Base-by-base conservation (phyloP, 495 filamentous ascomycete genomes). In the Glutinoglossum americanum region DNA sequence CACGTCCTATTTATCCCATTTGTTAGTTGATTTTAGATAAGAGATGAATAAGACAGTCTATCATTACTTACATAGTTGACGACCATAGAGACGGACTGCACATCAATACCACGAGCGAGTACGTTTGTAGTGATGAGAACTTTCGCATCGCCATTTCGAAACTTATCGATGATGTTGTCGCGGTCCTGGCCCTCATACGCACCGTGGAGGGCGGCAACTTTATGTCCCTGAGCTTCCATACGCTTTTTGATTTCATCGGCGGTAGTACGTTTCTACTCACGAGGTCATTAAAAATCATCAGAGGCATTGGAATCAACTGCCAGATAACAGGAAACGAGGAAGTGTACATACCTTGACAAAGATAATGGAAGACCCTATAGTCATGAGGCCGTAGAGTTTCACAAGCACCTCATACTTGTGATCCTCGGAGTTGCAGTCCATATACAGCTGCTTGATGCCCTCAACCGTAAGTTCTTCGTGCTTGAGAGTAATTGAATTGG, bases 121-220 rank as follows among this genome's bases (percentile, higher is more conserved):
- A 99, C 90, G 65, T 99, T 97, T 62, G 93, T 99, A 0, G 93
- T 90, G 65, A 97, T 96, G 58, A 99, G 81, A n/a, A 99, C 92
- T 74, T 97, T 99, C 55, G 87, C 84, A 27, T 79, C 73, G 54
- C 89, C 89, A 23, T 67, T 75, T 59, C 92, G 83, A 81, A 97
- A 99, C 13, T 82, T 71, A 63, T 94, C 85, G 60, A 99, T 84
- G 60, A 97, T 78, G 0, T 71, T 66, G 64, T 99, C 93, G 67
- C 93, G 85, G 61, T 88, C 79, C 7, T 70, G 71, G 19, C 87
- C 90, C 61, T 95, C 85, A 55, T 88, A 80, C 53, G 80, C 89
- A 67, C 87, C 87, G 57, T 87, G 90, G 62, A 99, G 73, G 30
- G 82, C 85, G 5, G 85, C 86, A 19, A 97, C 89, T 65, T 84